Evolutionary conservation across 2,329 filamentous ascomycete genomes (phyloP).

Genomic region (Apiospora marii): DNA sequence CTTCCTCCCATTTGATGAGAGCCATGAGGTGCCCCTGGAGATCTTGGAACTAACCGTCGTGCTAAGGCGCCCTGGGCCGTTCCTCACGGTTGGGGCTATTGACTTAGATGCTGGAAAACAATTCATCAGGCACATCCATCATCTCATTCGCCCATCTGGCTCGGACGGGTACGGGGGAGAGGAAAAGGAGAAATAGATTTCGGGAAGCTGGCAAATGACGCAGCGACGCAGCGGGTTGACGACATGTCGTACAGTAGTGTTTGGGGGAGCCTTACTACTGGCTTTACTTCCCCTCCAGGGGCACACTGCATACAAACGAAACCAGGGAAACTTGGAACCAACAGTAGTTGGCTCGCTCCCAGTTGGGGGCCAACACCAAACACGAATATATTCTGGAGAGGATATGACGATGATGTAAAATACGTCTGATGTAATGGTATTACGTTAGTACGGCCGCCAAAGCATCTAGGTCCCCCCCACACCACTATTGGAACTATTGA

Average conservation of each 20-base stretch:
- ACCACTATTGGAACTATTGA: conserved; percentile 18
- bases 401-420: conserved; percentile 1
- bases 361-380: background rate
- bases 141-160: conserved; percentile 5
- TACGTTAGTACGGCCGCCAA: background rate
- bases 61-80: background rate
- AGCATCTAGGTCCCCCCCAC: background rate
- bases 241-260: background rate
- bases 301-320: conserved; percentile 6
- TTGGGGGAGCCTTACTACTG: background rate
- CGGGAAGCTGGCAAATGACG: background rate
- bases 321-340: conserved; percentile 10
- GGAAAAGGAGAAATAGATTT: background rate
- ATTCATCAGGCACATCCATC: background rate
- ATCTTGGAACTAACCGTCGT: background rate
- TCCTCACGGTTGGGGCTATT: conserved; percentile 10
- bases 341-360: background rate
- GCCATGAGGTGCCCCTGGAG: conserved; percentile 1
- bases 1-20: conserved; percentile 2
- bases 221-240: conserved; percentile 1
- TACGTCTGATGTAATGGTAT: background rate
- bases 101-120: background rate
- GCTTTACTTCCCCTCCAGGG: background rate
- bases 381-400: too few species aligned
- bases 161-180: background rate